These are phyloP conservation scores for Colletotrichum sp. DNA, from an alignment of 2,329 filamentous ascomycete genomes.

Conservation along the genomic window DNA sequence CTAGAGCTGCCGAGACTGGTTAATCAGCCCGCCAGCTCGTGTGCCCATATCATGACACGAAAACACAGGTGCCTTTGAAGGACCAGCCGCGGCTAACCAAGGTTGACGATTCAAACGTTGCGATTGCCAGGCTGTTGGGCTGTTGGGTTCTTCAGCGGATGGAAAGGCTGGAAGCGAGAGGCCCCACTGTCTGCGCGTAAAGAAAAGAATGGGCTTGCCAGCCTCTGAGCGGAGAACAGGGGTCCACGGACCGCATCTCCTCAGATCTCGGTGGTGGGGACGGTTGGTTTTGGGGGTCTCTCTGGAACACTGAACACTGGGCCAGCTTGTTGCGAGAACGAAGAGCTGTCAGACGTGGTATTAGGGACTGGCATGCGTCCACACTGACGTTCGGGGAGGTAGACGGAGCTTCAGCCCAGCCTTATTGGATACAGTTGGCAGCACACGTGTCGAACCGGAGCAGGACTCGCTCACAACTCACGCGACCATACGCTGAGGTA, in stretches of 20 bases:
- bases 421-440: neutral
- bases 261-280: conserved; percentile 4
- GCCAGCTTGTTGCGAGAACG: neutral
- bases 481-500: neutral
- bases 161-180: neutral
- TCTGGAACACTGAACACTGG: neutral
- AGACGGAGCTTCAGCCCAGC: neutral
- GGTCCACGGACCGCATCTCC: conserved; percentile 4
- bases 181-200: conserved; percentile 9
- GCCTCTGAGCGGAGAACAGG: conserved; percentile 1
- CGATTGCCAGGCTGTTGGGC: neutral
- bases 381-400: neutral
- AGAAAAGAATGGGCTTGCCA: neutral
- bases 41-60: neutral
- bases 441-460: neutral
- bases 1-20: neutral
- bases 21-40: neutral
- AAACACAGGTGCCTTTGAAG: neutral
- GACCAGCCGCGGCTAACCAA: neutral
- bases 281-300: neutral
- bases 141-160: neutral
- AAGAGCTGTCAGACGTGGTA: neutral
- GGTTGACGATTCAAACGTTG: neutral
- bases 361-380: neutral
- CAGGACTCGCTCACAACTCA: neutral